phyloP scores from a whole-genome alignment of 169 alveolate genomes.

The Babesia divergens region DNA sequence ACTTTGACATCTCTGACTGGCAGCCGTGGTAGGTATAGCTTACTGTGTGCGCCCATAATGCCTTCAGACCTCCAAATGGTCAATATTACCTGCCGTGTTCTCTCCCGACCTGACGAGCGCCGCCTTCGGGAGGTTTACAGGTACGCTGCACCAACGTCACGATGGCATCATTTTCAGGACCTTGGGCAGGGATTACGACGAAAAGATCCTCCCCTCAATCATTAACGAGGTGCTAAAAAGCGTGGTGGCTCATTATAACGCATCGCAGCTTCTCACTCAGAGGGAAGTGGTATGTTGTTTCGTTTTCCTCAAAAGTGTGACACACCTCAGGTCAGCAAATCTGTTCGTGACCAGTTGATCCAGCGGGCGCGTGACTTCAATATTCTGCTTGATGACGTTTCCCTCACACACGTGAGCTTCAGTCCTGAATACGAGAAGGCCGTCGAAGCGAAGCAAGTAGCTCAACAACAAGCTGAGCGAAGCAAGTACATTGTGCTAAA shows the following conservation, averaged over 20 bases:
- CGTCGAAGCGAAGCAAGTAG: conserved; percentile 96
- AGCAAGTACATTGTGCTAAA: conserved; percentile 91
- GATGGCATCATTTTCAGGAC: conserved; percentile 14
- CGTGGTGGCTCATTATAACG: conserved; percentile 95
- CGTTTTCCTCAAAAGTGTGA: not conserved
- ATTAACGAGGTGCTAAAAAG: conserved; percentile 94
- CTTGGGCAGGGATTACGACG: conserved; percentile 93
- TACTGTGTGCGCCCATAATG: not conserved
- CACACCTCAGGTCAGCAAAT: conserved; percentile 56
- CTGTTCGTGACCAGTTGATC: conserved; percentile 88
- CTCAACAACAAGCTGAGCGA: conserved; percentile 96
- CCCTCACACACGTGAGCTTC: conserved; percentile 90
- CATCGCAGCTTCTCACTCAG: conserved; percentile 92
- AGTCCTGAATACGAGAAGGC: conserved; percentile 91
- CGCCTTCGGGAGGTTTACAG: conserved; percentile 83
- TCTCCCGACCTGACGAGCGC: conserved; percentile 88
- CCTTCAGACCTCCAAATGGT: conserved; percentile 89
- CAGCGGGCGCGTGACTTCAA: conserved; percentile 93
- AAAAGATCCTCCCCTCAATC: conserved; percentile 94
- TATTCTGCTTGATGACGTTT: conserved; percentile 93
- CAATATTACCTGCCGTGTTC: conserved; percentile 91
- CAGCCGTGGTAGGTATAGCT: conserved; percentile 79
- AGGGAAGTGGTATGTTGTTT: conserved; percentile 87
- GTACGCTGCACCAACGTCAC: conserved; percentile 40
- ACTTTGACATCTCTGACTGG: conserved; percentile 91